Base-by-base conservation (phyloP, 2,329 filamentous ascomycete genomes). In the Acephala macrosclerotiorum region DNA sequence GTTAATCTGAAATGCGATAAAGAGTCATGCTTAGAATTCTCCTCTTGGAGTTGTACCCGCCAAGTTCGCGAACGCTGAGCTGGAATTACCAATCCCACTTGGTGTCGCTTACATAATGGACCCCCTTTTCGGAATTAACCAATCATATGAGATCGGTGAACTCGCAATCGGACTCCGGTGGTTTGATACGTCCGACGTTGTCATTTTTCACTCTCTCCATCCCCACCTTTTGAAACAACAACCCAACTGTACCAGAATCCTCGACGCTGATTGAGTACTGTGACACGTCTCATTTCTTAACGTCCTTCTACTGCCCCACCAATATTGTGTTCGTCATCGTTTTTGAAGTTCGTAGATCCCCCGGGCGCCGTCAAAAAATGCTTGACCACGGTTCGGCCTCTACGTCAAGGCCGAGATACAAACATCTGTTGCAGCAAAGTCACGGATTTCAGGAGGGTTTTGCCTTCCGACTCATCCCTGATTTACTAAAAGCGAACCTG, bases 391-490 rank as follows among this genome's bases (percentile, higher is more conserved):
- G 14, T 53, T 53, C 49, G 49, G 49, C 49, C 49, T 53, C 49
- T 29, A 26, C 14, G 25, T 53, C 25, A 53, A 53, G 26, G 49
- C 49, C 49, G 49, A 53, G 49, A 49, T 26, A 33, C 26, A 1
- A 53, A 53, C 49, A 29, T 25, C 49, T 53, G 49, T 53, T 53
- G 25, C 49, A 16, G 25, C 49, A 25, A 49, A 49, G 29, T 22
- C 49, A 29, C 49, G 49, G 25, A 18, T 7, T n/a, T 2, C 18
- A 33, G 25, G 49, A 53, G 25, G 1, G 29, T 26, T 26, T 16
- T 18, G 6, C 25, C 25, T 18, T 49, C 49, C 49, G 49, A 53
- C 49, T 29, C 25, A 33, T 33, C 9, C 29, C 29, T 33, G 14
- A n/a, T 16, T n/a, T 4, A 29, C 12, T 12, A 14, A 4, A 18